Percentiles rank a stretch among this genome's conserved stretches.
These are phyloP conservation scores for Hamigera avellanea DNA, from an alignment of 495 filamentous ascomycete species.

Conservation along the genomic window DNA sequence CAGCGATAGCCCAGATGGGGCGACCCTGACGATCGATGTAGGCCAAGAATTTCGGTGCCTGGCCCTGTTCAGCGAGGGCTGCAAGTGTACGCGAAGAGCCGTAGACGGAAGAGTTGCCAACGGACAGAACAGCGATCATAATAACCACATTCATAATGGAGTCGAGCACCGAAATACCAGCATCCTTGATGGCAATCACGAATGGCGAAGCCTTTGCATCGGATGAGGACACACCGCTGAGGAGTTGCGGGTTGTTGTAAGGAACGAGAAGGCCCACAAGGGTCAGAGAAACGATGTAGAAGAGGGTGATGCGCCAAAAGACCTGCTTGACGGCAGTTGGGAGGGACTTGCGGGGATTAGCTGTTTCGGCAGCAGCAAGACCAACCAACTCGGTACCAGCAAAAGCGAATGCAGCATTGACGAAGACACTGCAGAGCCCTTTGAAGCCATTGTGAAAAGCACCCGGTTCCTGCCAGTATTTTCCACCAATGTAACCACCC, in stretches of 20 bases:
- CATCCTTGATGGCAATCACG: constrained; percentile 76
- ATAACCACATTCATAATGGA: constrained; percentile 88
- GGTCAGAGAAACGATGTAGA: constrained; percentile 67
- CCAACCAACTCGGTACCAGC: constrained; percentile 91
- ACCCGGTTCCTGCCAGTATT: constrained; percentile 73
- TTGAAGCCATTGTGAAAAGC: constrained; percentile 92
- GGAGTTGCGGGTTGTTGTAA: constrained; percentile 49
- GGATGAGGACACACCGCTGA: constrained; percentile 39
- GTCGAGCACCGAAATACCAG: constrained; percentile 62
- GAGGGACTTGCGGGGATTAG: constrained; percentile 75
- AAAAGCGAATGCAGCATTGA: constrained; percentile 88
- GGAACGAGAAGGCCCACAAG: constrained; percentile 67
- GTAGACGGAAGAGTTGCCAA: constrained; percentile 80
- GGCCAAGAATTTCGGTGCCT: constrained; percentile 62
- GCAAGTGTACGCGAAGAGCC: constrained; percentile 79
- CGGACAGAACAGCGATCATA: constrained; percentile 75
- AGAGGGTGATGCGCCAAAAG: constrained; percentile 88
- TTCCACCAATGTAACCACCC: constrained; percentile 73
- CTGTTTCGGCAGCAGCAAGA: constrained; percentile 77
- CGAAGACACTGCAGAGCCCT: constrained; percentile 85
- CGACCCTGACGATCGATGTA: constrained; percentile 81
- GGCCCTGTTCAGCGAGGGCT: constrained; percentile 74
- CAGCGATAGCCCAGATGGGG: constrained; percentile 58
- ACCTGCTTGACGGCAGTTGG: constrained; percentile 86
- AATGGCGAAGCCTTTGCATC: constrained; percentile 76